Percentiles rank a stretch among this genome's conserved stretches.
Conservation (phyloP, 176 grass and related monocot genomes). For the Metroxylon sagu region DNA sequence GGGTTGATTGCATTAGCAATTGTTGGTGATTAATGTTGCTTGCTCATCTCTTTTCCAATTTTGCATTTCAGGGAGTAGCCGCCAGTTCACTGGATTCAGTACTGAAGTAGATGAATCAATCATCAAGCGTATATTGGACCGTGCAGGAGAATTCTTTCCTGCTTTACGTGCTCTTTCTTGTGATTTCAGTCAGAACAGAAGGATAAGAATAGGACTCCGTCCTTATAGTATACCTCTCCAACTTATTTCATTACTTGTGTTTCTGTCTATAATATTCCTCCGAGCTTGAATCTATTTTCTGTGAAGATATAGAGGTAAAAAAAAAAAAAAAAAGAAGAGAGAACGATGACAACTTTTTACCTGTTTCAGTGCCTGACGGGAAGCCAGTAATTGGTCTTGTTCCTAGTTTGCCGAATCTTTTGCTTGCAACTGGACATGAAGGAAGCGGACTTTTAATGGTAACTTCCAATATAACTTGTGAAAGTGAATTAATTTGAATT, state of each 20-base stretch:
- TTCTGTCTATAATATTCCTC: conserved; percentile 12
- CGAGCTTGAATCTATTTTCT: conserved; percentile 1
- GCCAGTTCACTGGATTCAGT: conserved; percentile 78
- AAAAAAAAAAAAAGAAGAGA: background rate
- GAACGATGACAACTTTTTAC: conserved; percentile 6
- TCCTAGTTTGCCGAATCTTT: conserved; percentile 64
- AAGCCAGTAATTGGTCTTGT: conserved; percentile 86
- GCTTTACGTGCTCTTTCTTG: conserved; percentile 42
- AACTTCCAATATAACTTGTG: conserved; percentile 13
- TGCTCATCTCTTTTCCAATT: background rate
- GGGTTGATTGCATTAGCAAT: background rate
- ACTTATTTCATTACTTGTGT: background rate
- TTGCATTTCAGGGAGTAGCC: conserved; percentile 70
- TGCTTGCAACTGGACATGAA: conserved; percentile 88
- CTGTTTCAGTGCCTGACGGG: conserved; percentile 87
- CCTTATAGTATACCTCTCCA: conserved; percentile 57
- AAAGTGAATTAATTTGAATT: too few relatives aligned
- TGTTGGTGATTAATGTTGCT: background rate
- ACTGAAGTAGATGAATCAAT: conserved; percentile 73
- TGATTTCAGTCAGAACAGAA: conserved; percentile 35
- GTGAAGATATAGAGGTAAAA: conserved; percentile 2
- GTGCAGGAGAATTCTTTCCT: conserved; percentile 82
- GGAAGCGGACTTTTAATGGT: conserved; percentile 94
- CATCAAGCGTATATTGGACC: conserved; percentile 73
- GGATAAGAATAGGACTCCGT: conserved; percentile 85